Conservation (phyloP, 2,329 filamentous ascomycete species). For the Keithomyces neogunnii region DNA sequence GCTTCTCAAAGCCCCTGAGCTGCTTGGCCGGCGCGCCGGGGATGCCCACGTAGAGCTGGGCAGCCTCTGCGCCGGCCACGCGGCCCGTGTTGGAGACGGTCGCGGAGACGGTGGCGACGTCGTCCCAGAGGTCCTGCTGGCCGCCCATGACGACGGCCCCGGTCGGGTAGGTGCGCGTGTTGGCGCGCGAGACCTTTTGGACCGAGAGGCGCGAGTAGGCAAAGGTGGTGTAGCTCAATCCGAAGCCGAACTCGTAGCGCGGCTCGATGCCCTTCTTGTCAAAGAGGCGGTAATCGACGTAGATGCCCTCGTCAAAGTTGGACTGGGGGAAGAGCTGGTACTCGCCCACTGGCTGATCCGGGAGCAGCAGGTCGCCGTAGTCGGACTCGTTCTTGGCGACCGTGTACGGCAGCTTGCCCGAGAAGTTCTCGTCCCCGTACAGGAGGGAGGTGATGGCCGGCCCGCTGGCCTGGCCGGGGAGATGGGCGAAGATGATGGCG, state of each 20-base stretch:
- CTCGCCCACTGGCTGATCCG: conserved; percentile 35
- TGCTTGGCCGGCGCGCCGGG: conserved; percentile 44
- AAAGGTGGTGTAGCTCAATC: conserved; percentile 48
- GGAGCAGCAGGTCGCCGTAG: conserved; percentile 38
- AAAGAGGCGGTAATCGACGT: conserved; percentile 48
- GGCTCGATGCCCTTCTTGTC: conserved; percentile 38
- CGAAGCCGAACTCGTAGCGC: conserved; percentile 48
- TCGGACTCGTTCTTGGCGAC: conserved; percentile 48
- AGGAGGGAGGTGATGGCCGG: conserved; percentile 45
- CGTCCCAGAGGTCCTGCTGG: conserved; percentile 38
- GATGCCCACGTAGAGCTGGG: conserved; percentile 41
- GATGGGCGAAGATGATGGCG: conserved; percentile 53
- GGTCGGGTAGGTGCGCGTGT: conserved; percentile 26
- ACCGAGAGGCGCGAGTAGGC: conserved; percentile 34
- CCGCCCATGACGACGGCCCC: conserved; percentile 34
- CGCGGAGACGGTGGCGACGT: conserved; percentile 29
- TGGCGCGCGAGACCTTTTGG: conserved; percentile 10
- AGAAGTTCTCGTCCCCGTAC: conserved; percentile 48
- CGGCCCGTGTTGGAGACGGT: conserved; percentile 33
- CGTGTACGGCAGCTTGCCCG: conserved; percentile 54
- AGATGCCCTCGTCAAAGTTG: conserved; percentile 42
- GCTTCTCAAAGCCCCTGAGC: conserved; percentile 58
- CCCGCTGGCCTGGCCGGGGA: conserved; percentile 57
- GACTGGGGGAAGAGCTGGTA: conserved; percentile 44
- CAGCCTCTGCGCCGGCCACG: conserved; percentile 35